These are phyloP conservation scores for Solanum hybrid DNA, from an alignment of 305 asterid genomes.

Conservation along the genomic window DNA sequence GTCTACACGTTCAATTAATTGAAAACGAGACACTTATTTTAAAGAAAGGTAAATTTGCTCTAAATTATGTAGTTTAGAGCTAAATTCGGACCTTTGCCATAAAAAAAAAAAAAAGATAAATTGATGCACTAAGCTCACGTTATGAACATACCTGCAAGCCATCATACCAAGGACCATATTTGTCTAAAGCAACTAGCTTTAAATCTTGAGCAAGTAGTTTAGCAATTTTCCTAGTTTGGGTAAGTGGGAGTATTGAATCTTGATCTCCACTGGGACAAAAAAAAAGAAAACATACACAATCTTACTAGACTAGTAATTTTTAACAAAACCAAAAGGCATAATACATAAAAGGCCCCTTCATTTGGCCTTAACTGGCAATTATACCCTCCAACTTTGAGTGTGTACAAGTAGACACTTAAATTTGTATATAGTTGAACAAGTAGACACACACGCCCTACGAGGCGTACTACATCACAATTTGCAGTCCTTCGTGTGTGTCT, in stretches of 20 bases:
- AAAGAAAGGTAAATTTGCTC: too few relatives aligned
- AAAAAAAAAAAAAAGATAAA: rapidly evolving
- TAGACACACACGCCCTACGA: too few relatives aligned
- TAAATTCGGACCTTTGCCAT: too few relatives aligned
- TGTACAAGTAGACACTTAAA: not conserved
- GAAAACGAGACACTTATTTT: too few relatives aligned
- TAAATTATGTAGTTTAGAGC: too few relatives aligned
- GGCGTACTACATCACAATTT: too few relatives aligned
- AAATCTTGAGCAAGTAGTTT: slow-evolving; percentile 6
- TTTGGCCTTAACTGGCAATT: too few relatives aligned
- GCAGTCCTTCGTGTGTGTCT: too few relatives aligned
- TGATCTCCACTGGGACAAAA: slow-evolving; percentile 14
- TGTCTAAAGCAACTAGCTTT: slow-evolving; percentile 6
- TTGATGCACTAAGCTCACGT: not conserved
- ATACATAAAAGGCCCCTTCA: too few relatives aligned
- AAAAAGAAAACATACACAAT: not conserved
- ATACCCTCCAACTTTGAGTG: too few relatives aligned
- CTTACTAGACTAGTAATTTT: not conserved
- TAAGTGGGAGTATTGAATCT: slow-evolving; percentile 13
- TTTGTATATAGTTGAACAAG: too few relatives aligned
- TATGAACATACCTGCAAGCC: slow-evolving; percentile 9
- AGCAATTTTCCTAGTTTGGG: slow-evolving; percentile 14
- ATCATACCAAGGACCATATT: slow-evolving; percentile 23
- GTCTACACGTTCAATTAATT: too few relatives aligned
- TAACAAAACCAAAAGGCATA: not conserved